Conservation (phyloP, 495 filamentous ascomycete species). For the Podospora fimiseda region DNA sequence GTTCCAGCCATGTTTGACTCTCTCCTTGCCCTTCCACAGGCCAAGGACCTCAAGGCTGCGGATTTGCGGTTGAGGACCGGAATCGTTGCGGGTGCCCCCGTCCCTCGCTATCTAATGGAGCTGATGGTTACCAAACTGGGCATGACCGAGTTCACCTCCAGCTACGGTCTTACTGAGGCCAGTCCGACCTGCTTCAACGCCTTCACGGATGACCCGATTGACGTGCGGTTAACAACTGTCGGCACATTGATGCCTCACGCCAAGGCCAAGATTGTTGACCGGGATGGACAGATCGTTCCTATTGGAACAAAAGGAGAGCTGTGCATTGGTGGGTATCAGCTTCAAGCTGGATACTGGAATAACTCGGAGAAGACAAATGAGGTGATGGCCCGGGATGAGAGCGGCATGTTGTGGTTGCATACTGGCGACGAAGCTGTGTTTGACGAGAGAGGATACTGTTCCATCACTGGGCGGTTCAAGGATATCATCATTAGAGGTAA, state of each 20-base stretch:
- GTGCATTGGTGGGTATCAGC: slow-evolving; percentile 62
- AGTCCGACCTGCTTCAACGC: slow-evolving; percentile 68
- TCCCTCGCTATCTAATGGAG: slow-evolving; percentile 59
- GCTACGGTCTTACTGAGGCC: slow-evolving; percentile 68
- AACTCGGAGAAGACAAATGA: slow-evolving; percentile 64
- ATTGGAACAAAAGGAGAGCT: slow-evolving; percentile 56
- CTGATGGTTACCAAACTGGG: slow-evolving; percentile 52
- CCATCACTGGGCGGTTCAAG: slow-evolving; percentile 59
- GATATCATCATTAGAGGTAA: slow-evolving; percentile 57
- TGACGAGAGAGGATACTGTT: slow-evolving; percentile 56
- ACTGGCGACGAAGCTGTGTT: slow-evolving; percentile 68
- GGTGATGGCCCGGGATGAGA: slow-evolving; percentile 51
- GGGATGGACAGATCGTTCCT: slow-evolving; percentile 52
- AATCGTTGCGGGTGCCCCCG: slow-evolving; percentile 63
- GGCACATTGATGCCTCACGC: slow-evolving; percentile 63
- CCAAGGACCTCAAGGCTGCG: slow-evolving; percentile 34
- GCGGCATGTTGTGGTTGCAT: slow-evolving; percentile 57
- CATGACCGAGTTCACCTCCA: slow-evolving; percentile 63
- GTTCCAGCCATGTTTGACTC: slow-evolving; percentile 70
- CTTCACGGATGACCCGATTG: slow-evolving; percentile 56
- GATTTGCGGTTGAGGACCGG: slow-evolving; percentile 56
- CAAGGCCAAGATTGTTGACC: slow-evolving; percentile 60
- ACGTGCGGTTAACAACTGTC: slow-evolving; percentile 54
- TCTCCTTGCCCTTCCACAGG: slow-evolving; percentile 50
- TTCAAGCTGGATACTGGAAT: slow-evolving; percentile 64